These are phyloP conservation scores for Tylopilus intermedius DNA, from an alignment of 768 basidiomycete genomes.

Conservation along the genomic window DNA sequence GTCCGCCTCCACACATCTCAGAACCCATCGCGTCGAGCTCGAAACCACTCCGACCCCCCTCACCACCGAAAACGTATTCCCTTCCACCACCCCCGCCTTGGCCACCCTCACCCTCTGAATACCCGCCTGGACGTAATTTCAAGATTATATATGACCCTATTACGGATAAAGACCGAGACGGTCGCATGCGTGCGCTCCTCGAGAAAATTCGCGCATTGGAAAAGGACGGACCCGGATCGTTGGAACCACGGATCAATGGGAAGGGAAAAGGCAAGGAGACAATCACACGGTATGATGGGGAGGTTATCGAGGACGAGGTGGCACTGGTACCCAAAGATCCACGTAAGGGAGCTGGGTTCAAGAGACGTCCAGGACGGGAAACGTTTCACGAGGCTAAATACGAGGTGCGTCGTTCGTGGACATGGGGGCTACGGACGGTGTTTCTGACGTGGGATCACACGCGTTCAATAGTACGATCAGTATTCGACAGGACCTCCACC, in stretches of 20 bases:
- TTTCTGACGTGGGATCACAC: constrained; percentile 4
- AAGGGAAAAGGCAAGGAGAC: constrained; percentile 63
- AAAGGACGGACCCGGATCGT: constrained; percentile 20
- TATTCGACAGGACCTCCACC: constrained; percentile 71
- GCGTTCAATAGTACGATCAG: constrained; percentile 58
- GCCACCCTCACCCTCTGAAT: constrained; percentile 50
- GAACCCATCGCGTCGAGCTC: constrained; percentile 29
- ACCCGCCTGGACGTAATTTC: constrained; percentile 46
- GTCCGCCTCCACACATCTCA: constrained; percentile 26
- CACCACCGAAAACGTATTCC: constrained; percentile 32
- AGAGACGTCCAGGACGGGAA: constrained; percentile 30
- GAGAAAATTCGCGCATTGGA: constrained; percentile 38
- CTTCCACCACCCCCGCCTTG: constrained; percentile 46
- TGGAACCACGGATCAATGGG: constrained; percentile 46
- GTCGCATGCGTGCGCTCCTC: constrained; percentile 35
- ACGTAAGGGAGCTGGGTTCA: constrained; percentile 40
- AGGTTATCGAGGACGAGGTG: constrained; percentile 42
- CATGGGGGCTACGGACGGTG: background rate
- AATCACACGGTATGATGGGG: constrained; percentile 51
- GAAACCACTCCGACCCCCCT: constrained; percentile 9
- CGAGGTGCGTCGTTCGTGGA: constrained; percentile 41
- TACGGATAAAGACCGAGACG: constrained; percentile 43
- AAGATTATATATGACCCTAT: constrained; percentile 62
- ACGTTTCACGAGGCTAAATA: constrained; percentile 48
- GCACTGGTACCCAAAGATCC: constrained; percentile 49